Evolutionary conservation across 352 stramenopile species (phyloP), one percentile per base, ranked within the genome.

Genomic region (Phytopythium delawarense): DNA sequence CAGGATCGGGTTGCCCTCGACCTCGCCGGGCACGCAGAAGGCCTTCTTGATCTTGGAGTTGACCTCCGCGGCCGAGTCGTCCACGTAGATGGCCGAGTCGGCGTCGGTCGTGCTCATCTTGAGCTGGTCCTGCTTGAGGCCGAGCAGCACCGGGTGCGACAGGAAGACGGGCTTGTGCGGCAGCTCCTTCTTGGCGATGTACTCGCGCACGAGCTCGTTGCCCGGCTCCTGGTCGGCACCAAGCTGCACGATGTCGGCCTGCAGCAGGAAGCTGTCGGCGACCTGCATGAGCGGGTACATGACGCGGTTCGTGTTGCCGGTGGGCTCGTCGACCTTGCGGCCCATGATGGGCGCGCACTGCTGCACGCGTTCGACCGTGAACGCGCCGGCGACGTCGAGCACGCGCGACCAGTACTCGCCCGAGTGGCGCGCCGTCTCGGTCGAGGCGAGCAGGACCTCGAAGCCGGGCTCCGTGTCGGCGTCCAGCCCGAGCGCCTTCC

Each of bases 21-120:
- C 81, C 48, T 96, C 81, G 21, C 86, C 88, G 1, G 87, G 89
- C 25, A 91, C 96, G 63, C 98, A 99, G 73, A 98, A 99, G 12
- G 97, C 96, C 75, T 99, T 99, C 76, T 99, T 99, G 71, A 99
- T 97, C 79, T 99, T 99, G 60, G 84, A 87, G 74, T 98, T 98
- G 55, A 98, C 90, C 67, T 98, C 94, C 7, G 93, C 91, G 18
- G 75, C 76, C 18, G 88, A 90, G 80, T 99, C 96, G 71, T 99
- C 97, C 81, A 99, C 97, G 75, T 99, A 99, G 65, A 99, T 98
- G 34, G 92, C 91, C 49, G 86, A 98, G 78, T 99, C 96, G 15
- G 97, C 92, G 88, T 99, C 96, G 52, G 91, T 98, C 76, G 99
- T 99, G 70, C 81, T 98, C 98, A 99, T 99, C 86, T 99, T 99